Percentiles rank a stretch among this genome's conserved stretches.
Evolutionary conservation across 306 rosid genomes (phyloP).

Genomic region (Urtica urens): DNA sequence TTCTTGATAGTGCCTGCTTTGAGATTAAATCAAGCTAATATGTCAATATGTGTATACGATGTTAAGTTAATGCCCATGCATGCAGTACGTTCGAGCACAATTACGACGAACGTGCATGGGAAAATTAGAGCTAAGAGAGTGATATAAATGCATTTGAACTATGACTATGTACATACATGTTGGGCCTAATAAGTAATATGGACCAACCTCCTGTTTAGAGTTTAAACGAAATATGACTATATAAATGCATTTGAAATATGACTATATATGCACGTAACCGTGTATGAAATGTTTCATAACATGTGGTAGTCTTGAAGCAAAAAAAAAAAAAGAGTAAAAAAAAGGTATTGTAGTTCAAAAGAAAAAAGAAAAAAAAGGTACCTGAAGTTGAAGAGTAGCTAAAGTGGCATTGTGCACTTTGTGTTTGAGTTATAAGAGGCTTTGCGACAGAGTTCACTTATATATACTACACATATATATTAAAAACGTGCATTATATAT

Average conservation of each 20-base stretch:
- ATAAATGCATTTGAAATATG: too few species aligned
- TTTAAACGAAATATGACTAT: too few species aligned
- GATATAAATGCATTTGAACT: too few species aligned
- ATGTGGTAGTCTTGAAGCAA: not conserved
- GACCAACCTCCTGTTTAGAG: too few species aligned
- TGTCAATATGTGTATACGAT: too few species aligned
- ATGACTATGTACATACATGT: too few species aligned
- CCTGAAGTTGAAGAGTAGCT: not conserved
- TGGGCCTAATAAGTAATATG: too few species aligned
- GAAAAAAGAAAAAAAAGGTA: not conserved
- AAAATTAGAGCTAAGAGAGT: not conserved
- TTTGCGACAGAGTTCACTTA: not conserved
- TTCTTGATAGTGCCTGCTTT: too few species aligned
- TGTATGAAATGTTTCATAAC: not conserved
- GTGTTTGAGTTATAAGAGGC: not conserved
- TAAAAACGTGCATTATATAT: not conserved
- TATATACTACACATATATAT: not conserved
- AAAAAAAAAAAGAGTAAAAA: not conserved
- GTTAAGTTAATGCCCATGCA: not conserved
- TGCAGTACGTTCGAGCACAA: not conserved
- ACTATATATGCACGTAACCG: too few species aligned
- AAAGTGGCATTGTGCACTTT: not conserved
- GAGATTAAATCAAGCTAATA: not conserved
- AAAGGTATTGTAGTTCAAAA: not conserved
- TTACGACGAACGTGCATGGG: not conserved